These are phyloP conservation scores for Moesziomyces globuligerus DNA, from an alignment of 1,284 basidiomycete species.

Conservation along the genomic window DNA sequence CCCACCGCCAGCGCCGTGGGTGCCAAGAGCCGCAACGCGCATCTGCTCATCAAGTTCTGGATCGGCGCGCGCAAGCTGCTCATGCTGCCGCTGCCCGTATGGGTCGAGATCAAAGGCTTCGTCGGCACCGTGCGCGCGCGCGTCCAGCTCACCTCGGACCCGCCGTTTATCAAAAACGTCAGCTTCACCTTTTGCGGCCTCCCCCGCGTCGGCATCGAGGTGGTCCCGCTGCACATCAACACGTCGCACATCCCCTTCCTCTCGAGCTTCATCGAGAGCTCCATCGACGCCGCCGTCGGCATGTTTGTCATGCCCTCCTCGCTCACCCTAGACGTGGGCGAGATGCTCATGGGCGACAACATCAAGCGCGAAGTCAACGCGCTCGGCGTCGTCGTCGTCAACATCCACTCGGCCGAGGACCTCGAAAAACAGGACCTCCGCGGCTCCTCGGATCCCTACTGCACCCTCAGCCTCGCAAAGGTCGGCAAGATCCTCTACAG, in stretches of 20 bases:
- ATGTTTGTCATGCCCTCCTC: slow-evolving; percentile 53
- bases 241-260: slow-evolving; percentile 46
- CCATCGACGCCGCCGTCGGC: slow-evolving; percentile 52
- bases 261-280: slow-evolving; percentile 50
- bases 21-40: slow-evolving; percentile 42
- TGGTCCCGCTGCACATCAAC: slow-evolving; percentile 50
- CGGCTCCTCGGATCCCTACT: slow-evolving; percentile 52
- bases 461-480: slow-evolving; percentile 42
- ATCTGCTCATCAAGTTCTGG: slow-evolving; percentile 51
- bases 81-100: slow-evolving; percentile 49
- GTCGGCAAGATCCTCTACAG: slow-evolving; percentile 47
- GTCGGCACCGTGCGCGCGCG: slow-evolving; percentile 41
- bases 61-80: slow-evolving; percentile 40
- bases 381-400: slow-evolving; percentile 49
- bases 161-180: slow-evolving; percentile 52
- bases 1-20: slow-evolving; percentile 27
- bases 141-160: slow-evolving; percentile 49
- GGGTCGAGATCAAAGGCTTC: slow-evolving; percentile 55
- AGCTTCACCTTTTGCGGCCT: slow-evolving; percentile 51
- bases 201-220: slow-evolving; percentile 47
- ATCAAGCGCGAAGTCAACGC: slow-evolving; percentile 55
- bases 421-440: slow-evolving; percentile 50
- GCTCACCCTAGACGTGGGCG: slow-evolving; percentile 51
- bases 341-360: slow-evolving; percentile 53
- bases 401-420: slow-evolving; percentile 46